These are phyloP conservation scores for Colletotrichum phormii DNA, from an alignment of 2,329 filamentous ascomycete species.

Conservation along the genomic window DNA sequence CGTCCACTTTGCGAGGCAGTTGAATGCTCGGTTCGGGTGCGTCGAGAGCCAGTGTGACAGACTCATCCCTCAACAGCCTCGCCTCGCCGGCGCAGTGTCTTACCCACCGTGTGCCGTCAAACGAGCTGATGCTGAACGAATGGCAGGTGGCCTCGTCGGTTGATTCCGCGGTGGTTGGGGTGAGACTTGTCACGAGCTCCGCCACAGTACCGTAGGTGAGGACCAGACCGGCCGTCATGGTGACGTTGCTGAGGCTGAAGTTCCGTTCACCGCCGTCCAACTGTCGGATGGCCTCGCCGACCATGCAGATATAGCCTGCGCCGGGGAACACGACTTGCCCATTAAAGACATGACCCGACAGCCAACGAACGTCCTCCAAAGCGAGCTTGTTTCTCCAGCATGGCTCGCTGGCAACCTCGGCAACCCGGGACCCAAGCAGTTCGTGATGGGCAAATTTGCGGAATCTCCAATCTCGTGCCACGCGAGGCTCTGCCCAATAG, in stretches of 20 bases:
- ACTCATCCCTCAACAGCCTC: too few relatives aligned
- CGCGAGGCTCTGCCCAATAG: not conserved
- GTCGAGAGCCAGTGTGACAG: too few relatives aligned
- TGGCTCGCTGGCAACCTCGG: not conserved
- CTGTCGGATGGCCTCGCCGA: not conserved
- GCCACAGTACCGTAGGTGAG: slow-evolving; percentile 41
- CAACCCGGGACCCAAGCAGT: not conserved
- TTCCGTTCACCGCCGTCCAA: slow-evolving; percentile 19
- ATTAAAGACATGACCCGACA: not conserved
- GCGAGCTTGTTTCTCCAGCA: not conserved
- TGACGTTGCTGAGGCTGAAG: slow-evolving; percentile 44
- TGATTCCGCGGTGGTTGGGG: too few relatives aligned
- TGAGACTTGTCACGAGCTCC: too few relatives aligned
- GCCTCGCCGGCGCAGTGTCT: too few relatives aligned
- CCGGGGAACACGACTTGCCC: not conserved
- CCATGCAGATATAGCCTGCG: not conserved
- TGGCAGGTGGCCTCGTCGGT: too few relatives aligned
- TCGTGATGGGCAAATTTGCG: not conserved
- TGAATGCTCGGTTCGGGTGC: too few relatives aligned
- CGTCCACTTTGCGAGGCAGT: slow-evolving; percentile 38
- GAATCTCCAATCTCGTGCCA: not conserved
- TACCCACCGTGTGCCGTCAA: too few relatives aligned
- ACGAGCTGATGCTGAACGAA: too few relatives aligned
- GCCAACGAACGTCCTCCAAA: not conserved
- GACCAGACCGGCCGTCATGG: slow-evolving; percentile 45